Conservation (phyloP, 1,284 basidiomycete species). For the Sutorius eximius region DNA sequence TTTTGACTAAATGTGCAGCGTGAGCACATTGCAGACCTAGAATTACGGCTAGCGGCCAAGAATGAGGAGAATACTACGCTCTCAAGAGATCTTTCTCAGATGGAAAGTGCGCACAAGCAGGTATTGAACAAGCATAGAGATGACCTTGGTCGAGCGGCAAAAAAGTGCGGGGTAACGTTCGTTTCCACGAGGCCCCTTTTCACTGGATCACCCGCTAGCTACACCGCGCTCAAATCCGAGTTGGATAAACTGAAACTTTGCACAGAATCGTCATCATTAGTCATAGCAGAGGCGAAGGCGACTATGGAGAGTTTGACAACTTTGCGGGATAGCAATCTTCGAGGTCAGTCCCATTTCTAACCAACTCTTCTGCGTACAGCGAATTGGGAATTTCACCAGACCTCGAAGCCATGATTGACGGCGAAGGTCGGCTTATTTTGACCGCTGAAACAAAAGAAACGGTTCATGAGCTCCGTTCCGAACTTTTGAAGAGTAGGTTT, state of each 20-base stretch:
- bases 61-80: constrained; percentile 16
- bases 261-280: constrained; percentile 10
- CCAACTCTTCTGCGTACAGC: background rate
- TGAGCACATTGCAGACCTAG: constrained; percentile 16
- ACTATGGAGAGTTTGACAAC: constrained; percentile 20
- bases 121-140: constrained; percentile 19
- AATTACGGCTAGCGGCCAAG: constrained; percentile 23
- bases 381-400: constrained; percentile 15
- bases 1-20: constrained; percentile 14
- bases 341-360: constrained; percentile 20
- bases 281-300: constrained; percentile 25
- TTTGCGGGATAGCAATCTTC: constrained; percentile 25
- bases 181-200: background rate
- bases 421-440: constrained; percentile 28
- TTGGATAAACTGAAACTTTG: constrained; percentile 24
- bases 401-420: constrained; percentile 36
- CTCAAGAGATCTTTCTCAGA: constrained; percentile 14
- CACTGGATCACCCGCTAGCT: constrained; percentile 12
- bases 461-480: constrained; percentile 41
- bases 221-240: constrained; percentile 25
- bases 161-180: constrained; percentile 14
- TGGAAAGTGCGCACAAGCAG: constrained; percentile 21
- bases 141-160: constrained; percentile 17
- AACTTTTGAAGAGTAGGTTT: constrained; percentile 34
- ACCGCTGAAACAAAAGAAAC: constrained; percentile 35